Evolutionary conservation across 257 asterid species (phyloP).

Genomic region (Eustoma russellianum): DNA sequence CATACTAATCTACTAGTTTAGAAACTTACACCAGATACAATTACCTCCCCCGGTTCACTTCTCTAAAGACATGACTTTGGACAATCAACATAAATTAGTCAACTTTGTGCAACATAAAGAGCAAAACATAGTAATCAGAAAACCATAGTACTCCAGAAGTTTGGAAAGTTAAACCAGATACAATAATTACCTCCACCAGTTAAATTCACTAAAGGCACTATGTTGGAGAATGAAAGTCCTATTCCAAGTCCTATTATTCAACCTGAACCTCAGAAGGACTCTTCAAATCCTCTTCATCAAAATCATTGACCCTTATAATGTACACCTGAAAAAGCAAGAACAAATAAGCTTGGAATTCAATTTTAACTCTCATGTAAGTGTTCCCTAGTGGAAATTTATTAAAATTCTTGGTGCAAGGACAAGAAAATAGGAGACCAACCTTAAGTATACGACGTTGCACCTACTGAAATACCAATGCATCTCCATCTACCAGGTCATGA

Average conservation of each 20-base stretch:
- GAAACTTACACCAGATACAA: background rate
- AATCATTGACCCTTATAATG: constrained; percentile 9
- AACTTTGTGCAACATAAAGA: background rate
- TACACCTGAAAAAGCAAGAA: constrained; percentile 6
- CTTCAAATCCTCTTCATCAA: background rate
- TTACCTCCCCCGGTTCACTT: background rate
- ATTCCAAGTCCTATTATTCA: too few relatives aligned
- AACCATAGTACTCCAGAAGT: too few relatives aligned
- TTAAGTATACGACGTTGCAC: constrained; percentile 44
- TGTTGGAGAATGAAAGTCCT: too few relatives aligned
- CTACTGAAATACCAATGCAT: constrained; percentile 66
- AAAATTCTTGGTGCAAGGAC: background rate
- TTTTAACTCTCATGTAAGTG: background rate
- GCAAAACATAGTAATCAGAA: too few relatives aligned
- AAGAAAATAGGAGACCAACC: constrained; percentile 24
- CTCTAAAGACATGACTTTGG: background rate
- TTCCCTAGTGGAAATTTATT: background rate
- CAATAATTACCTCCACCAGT: too few relatives aligned
- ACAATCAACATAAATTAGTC: background rate
- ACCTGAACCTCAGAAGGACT: background rate
- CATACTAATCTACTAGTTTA: background rate
- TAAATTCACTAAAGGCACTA: too few relatives aligned
- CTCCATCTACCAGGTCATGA: constrained; percentile 80
- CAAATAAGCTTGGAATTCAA: background rate
- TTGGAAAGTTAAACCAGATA: too few relatives aligned